Evolutionary conservation across 2,329 filamentous ascomycete species (phyloP).

Genomic region (Ceratocystis eucalypticola): DNA sequence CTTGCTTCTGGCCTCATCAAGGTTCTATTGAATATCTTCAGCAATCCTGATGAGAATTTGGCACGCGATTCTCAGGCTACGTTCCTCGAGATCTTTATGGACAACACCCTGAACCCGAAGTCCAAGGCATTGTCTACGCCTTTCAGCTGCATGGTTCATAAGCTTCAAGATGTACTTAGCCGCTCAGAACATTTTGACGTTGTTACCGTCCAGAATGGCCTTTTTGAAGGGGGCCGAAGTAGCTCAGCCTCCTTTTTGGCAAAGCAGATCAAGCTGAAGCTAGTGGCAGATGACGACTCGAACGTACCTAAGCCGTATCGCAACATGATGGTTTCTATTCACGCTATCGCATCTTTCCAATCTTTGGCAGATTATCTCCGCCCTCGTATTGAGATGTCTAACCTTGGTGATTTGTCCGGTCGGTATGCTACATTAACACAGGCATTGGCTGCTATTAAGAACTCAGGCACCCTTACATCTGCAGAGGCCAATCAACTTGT

Average conservation of each 20-base stretch:
- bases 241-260: conserved; percentile 92
- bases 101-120: conserved; percentile 51
- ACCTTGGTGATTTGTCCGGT: conserved; percentile 32
- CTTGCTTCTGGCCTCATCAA: conserved; percentile 82
- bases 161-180: conserved; percentile 89
- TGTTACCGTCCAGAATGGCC: conserved; percentile 84
- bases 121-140: conserved; percentile 61
- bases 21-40: conserved; percentile 69
- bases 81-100: conserved; percentile 90
- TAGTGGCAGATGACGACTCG: conserved; percentile 79
- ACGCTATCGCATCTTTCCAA: conserved; percentile 96
- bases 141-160: conserved; percentile 82
- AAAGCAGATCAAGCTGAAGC: conserved; percentile 80
- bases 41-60: conserved; percentile 49
- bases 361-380: conserved; percentile 90
- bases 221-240: conserved; percentile 76
- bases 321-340: conserved; percentile 96
- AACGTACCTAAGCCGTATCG: conserved; percentile 78
- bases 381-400: conserved; percentile 49
- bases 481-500: conserved; percentile 27
- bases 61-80: conserved; percentile 59
- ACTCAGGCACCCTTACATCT: conserved; percentile 37
- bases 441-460: conserved; percentile 64
- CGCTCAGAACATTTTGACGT: conserved; percentile 97
- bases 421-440: conserved; percentile 53